Percentiles rank a stretch among this genome's conserved stretches.
phyloP scores from a whole-genome alignment of 305 asterid genomes.

The Fraxinus paxiana region DNA sequence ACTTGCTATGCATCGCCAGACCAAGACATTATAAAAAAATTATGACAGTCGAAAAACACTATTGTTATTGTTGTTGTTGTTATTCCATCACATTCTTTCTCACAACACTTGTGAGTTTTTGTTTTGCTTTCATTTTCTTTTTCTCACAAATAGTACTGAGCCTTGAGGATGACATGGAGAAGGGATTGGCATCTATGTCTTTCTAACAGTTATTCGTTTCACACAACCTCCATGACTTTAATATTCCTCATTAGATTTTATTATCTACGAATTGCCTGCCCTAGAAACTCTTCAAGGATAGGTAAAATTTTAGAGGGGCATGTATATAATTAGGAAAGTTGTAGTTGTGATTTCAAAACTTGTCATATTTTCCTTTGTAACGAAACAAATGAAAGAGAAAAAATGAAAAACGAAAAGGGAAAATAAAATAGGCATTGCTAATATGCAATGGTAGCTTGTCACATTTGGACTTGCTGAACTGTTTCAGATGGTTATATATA shows the following conservation, averaged over 20 bases:
- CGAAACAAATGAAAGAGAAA: not conserved
- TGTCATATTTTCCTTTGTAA: not conserved
- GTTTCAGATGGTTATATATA: not conserved
- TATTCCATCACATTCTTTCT: not conserved
- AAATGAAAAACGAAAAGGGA: not conserved
- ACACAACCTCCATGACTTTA: not conserved
- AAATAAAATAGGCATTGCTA: not conserved
- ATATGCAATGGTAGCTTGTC: not conserved
- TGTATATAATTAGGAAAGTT: not conserved
- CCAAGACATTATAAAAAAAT: not conserved
- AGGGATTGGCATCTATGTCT: not conserved
- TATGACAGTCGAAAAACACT: not conserved
- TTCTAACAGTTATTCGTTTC: not conserved
- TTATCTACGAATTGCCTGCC: not conserved
- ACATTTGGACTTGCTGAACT: slow-evolving; percentile 6
- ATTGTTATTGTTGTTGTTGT: not conserved
- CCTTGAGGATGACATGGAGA: not conserved
- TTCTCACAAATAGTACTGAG: not conserved
- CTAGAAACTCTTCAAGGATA: not conserved
- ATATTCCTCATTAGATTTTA: not conserved
- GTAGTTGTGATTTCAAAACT: not conserved
- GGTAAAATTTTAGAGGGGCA: not conserved
- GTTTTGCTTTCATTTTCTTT: not conserved
- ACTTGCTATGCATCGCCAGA: not conserved
- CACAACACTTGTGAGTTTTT: not conserved